phyloP scores from a whole-genome alignment of 305 asterid species.

The Fraxinus nigra region DNA sequence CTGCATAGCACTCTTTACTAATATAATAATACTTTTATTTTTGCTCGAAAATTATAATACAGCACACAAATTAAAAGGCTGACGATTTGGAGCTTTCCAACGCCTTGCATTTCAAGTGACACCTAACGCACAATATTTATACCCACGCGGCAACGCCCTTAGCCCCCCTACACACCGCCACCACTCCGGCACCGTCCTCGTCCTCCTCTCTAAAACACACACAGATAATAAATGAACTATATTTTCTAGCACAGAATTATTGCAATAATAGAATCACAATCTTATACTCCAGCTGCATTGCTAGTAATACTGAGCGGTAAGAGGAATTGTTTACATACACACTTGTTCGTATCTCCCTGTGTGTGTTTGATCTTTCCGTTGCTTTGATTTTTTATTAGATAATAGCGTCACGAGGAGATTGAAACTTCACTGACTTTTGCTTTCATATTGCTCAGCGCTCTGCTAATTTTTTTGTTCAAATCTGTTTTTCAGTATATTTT shows the following conservation, averaged over 20 bases:
- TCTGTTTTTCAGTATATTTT: background rate
- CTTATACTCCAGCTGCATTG: constrained; percentile 6
- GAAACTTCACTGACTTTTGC: background rate
- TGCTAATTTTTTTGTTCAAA: background rate
- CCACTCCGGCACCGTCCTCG: constrained; percentile 10
- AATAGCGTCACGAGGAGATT: background rate
- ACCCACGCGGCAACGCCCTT: background rate
- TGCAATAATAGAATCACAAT: background rate
- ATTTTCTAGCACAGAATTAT: background rate
- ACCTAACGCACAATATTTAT: constrained; percentile 27
- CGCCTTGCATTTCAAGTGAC: constrained; percentile 34
- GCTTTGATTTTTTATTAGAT: background rate
- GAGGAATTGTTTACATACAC: background rate
- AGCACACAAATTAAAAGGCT: constrained; percentile 14
- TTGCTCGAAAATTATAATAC: background rate
- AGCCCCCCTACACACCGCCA: background rate
- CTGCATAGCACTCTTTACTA: background rate
- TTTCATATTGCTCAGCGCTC: background rate
- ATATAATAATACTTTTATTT: background rate
- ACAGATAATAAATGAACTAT: background rate
- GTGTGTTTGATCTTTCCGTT: background rate
- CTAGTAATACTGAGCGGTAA: background rate
- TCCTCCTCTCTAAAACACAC: background rate
- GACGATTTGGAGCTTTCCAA: constrained; percentile 32
- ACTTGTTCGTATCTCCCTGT: background rate